A percentile compares a stretch with the other conserved stretches of the same genome.
These are phyloP conservation scores for Rhododendron vialii DNA, from an alignment of 148 eudicot species.

Conservation along the genomic window DNA sequence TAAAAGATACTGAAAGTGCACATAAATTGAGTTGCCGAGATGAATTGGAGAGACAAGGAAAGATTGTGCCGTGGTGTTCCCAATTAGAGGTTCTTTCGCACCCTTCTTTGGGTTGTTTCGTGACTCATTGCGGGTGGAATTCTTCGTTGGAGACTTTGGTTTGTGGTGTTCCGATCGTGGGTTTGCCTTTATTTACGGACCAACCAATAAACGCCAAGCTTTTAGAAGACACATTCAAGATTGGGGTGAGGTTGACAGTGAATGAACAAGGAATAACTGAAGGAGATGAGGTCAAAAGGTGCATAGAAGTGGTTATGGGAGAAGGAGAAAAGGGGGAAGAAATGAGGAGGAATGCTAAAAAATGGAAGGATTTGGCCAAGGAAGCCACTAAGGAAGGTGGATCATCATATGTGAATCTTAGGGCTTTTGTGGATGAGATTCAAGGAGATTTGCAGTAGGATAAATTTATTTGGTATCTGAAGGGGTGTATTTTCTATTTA, in stretches of 20 bases:
- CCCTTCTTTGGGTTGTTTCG: constrained; percentile 26
- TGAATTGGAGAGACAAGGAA: constrained; percentile 15
- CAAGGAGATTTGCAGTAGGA: not conserved
- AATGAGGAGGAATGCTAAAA: not conserved
- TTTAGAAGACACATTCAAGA: constrained; percentile 12
- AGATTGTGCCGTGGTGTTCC: constrained; percentile 32
- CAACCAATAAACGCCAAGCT: constrained; percentile 23
- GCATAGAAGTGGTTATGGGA: constrained; percentile 7
- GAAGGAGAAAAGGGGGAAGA: not conserved
- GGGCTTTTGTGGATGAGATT: not conserved
- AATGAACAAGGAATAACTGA: not conserved
- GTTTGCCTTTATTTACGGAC: constrained; percentile 17
- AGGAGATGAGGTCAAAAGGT: constrained; percentile 1
- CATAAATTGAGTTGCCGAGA: constrained; percentile 4
- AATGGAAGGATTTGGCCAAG: constrained; percentile 6
- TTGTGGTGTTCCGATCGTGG: constrained; percentile 21
- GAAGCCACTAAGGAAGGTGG: constrained; percentile 3
- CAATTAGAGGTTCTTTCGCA: constrained; percentile 33
- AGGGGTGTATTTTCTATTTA: not conserved
- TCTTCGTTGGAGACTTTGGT: constrained; percentile 22
- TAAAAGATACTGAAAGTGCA: constrained; percentile 20
- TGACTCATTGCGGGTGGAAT: constrained; percentile 38
- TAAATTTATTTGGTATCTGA: not conserved
- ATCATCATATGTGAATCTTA: not conserved
- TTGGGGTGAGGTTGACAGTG: not conserved